Base-by-base conservation (phyloP, 805 yeast species). In the Ogataea neopini region DNA sequence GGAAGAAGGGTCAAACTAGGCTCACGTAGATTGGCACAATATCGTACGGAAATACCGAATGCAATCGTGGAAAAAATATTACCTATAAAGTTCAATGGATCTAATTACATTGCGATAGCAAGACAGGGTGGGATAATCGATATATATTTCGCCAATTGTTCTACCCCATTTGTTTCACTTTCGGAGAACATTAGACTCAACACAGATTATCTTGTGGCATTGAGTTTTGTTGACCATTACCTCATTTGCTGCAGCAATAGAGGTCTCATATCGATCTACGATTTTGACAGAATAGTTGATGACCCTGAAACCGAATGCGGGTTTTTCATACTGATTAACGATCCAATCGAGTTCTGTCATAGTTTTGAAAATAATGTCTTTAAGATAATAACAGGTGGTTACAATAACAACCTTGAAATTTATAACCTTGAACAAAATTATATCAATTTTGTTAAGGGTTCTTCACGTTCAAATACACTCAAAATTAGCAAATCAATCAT, bases 191-290 rank as follows among this genome's bases (percentile, higher is more conserved):
- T 56, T 6, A 48, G 57, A 22, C 40, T 50, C 29, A 40, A 45
- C 1, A 44, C 56, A 15, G 64, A 60, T 44, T 59, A 45, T 36
- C 25, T 60, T 7, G 56, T 57, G n/a, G 49, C 61, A 6, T 44
- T 60, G 11, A 47, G 49, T 22, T 56, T 43, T 26, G 45, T 42
- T n/a, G 48, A 52, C 18, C 53, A 43, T 19, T 50, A 45, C 32
- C 42, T 60, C 10, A 49, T 53, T 25, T 47, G 59, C 34, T 60
- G 64, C 50, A 53, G 59, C 29, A 60, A 59, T 38, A 35, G 64
- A 5, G 64, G 64, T 5, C 48, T 58, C 20, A 45, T 60, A 8
- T 43, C 58, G 2, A 50, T 60, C 4, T 49, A 58, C 43, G 49
- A 59, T 41, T 36, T 60, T n/a, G 32, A 40, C 19, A 45, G 38